phyloP scores from a whole-genome alignment of 768 basidiomycete species.

The Cantharellus cinnabarinus region DNA sequence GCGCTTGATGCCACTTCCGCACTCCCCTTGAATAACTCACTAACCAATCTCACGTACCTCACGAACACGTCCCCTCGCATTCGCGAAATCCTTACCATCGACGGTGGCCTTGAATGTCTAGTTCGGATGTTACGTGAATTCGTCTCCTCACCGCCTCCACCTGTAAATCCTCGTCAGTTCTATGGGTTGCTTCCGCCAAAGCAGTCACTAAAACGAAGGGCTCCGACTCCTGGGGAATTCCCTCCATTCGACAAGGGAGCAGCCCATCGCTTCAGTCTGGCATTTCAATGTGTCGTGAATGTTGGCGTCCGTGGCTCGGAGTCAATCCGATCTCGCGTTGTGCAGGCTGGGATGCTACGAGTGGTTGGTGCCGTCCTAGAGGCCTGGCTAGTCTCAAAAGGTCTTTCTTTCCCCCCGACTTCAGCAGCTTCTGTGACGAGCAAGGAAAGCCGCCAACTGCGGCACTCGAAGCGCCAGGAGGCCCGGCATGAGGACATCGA shows the following conservation, averaged over 20 bases:
- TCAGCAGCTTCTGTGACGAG: conserved; percentile 54
- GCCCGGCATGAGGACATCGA: conserved; percentile 13
- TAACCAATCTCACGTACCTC: conserved; percentile 88
- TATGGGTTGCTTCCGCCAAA: conserved; percentile 55
- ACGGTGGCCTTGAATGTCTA: conserved; percentile 90
- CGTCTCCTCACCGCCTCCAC: conserved; percentile 63
- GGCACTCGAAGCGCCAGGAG: not conserved
- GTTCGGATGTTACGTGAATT: conserved; percentile 82
- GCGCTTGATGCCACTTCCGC: conserved; percentile 36
- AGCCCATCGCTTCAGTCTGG: conserved; percentile 75
- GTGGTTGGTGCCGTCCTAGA: conserved; percentile 25
- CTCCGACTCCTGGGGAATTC: conserved; percentile 9
- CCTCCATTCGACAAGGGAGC: conserved; percentile 53
- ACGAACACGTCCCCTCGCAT: conserved; percentile 95
- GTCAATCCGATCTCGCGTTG: conserved; percentile 23
- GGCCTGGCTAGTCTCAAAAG: conserved; percentile 22
- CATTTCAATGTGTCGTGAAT: conserved; percentile 93
- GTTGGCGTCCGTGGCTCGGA: conserved; percentile 27
- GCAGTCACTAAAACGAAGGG: not conserved
- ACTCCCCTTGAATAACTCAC: conserved; percentile 72
- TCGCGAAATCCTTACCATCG: conserved; percentile 94
- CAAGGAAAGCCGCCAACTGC: conserved; percentile 37
- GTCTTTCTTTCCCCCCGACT: conserved; percentile 58
- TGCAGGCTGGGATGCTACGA: conserved; percentile 26
- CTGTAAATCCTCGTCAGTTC: conserved; percentile 52